Evolutionary conservation across 176 grass and related monocot species (phyloP).

Genomic region (Lolium rigidum): DNA sequence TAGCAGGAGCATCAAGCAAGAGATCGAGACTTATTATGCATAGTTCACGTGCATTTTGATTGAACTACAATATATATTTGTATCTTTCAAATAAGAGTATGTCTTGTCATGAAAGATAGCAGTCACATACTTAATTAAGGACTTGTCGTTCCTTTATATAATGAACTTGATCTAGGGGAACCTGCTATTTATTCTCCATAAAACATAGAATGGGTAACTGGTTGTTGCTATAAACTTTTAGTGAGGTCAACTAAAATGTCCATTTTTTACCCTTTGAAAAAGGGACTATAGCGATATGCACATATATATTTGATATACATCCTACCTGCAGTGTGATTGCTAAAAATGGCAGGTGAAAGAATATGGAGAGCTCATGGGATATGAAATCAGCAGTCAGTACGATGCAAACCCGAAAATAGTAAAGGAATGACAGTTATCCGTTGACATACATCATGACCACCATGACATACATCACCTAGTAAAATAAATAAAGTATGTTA

Average conservation of each 20-base stretch:
- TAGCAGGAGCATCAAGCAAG: constrained; percentile 2
- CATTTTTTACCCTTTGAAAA: not conserved
- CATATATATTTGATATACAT: not conserved
- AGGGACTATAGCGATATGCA: not conserved
- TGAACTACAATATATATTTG: not conserved
- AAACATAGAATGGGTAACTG: too few relatives aligned
- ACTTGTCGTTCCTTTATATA: not conserved
- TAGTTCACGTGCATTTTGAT: not conserved
- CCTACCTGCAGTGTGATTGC: not conserved
- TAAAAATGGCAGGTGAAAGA: not conserved
- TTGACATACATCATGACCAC: too few relatives aligned
- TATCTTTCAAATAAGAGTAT: not conserved
- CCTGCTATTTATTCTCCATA: too few relatives aligned
- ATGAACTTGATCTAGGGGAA: not conserved
- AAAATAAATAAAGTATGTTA: too few relatives aligned
- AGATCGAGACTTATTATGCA: not conserved
- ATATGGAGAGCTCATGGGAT: not conserved
- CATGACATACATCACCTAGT: too few relatives aligned
- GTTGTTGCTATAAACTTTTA: too few relatives aligned
- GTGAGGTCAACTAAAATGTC: too few relatives aligned
- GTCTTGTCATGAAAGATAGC: not conserved
- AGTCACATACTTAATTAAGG: not conserved
- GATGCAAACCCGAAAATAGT: too few relatives aligned
- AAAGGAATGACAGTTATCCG: too few relatives aligned
- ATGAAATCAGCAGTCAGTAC: not conserved